A percentile compares a stretch with the other conserved stretches of the same genome.
These are phyloP conservation scores for Daldinia eschscholtzii DNA, from an alignment of 2,329 filamentous ascomycete genomes.

Conservation along the genomic window DNA sequence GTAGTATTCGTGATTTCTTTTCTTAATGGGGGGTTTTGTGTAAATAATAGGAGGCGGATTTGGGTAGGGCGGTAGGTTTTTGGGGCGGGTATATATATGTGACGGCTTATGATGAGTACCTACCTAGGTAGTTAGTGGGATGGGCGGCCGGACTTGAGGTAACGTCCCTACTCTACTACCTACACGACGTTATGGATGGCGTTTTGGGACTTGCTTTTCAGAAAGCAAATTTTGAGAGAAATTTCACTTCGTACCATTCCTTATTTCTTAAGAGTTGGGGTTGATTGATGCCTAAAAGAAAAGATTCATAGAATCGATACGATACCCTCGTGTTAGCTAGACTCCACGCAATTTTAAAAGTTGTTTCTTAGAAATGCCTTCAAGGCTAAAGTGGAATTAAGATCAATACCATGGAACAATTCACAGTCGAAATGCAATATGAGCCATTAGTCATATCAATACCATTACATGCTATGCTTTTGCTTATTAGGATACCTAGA, in stretches of 20 bases:
- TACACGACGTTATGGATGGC: constrained; percentile 19
- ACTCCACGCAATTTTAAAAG: constrained; percentile 25
- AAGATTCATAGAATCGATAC: constrained; percentile 29
- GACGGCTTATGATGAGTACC: constrained; percentile 9
- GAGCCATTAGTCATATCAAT: constrained; percentile 27
- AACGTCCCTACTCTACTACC: neutral
- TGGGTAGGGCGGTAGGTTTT: neutral
- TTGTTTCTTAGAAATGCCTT: neutral
- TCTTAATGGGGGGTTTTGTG: constrained; percentile 49
- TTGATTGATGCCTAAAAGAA: constrained; percentile 35
- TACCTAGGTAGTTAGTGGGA: neutral
- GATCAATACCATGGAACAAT: neutral
- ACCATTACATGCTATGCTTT: constrained; percentile 39
- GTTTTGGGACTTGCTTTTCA: constrained; percentile 14
- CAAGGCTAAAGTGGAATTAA: neutral
- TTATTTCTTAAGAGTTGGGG: constrained; percentile 24
- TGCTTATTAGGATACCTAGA: constrained; percentile 25
- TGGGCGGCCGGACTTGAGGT: constrained; percentile 6
- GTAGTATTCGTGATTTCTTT: constrained; percentile 59
- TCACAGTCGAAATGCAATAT: neutral
- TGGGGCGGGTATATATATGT: neutral
- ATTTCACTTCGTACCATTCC: constrained; percentile 31
- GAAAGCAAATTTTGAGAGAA: constrained; percentile 6
- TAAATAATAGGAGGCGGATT: neutral
- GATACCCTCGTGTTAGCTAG: constrained; percentile 32